Percentiles rank a stretch among this genome's conserved stretches.
These are phyloP conservation scores for Licmophora abbreviata DNA, from an alignment of 108 stramenopile species.

Conservation along the genomic window DNA sequence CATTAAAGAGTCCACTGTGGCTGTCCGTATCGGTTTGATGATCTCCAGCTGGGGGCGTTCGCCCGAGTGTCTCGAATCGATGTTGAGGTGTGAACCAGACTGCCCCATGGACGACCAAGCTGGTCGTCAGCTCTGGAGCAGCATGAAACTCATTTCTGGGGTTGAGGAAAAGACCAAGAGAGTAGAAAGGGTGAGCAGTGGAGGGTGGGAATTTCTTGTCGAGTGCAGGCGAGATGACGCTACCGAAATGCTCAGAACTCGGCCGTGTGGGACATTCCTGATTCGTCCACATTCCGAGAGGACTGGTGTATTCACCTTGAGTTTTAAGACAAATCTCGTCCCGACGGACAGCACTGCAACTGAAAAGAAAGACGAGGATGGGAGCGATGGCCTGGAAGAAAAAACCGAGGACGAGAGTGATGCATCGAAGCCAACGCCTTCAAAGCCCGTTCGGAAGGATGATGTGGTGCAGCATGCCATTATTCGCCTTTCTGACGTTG, in stretches of 20 bases:
- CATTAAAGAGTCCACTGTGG: conserved; percentile 58
- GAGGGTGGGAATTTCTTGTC: conserved; percentile 88
- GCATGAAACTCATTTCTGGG: conserved; percentile 57
- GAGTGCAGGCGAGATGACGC: conserved; percentile 77
- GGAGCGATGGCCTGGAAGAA: conserved; percentile 3
- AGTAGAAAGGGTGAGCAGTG: conserved; percentile 35
- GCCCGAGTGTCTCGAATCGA: conserved; percentile 49
- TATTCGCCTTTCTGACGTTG: conserved; percentile 75
- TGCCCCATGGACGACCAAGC: conserved; percentile 54
- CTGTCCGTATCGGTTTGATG: conserved; percentile 61
- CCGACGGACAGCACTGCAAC: conserved; percentile 31
- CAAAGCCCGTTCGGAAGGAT: conserved; percentile 40
- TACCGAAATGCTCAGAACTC: conserved; percentile 62
- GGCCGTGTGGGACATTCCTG: conserved; percentile 62
- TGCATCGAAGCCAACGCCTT: conserved; percentile 5
- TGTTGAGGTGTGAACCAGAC: conserved; percentile 71
- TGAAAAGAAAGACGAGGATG: conserved; percentile 8
- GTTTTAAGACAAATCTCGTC: conserved; percentile 78
- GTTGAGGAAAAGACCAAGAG: conserved; percentile 20
- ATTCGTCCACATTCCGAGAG: conserved; percentile 80
- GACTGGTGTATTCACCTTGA: conserved; percentile 82
- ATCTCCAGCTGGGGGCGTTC: conserved; percentile 60
- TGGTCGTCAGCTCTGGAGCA: conserved; percentile 70
- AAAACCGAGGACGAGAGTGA: conserved; percentile 16
- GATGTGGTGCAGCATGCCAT: conserved; percentile 88